phyloP scores from a whole-genome alignment of 176 grass and related monocot genomes.

The Musa acuminata region DNA sequence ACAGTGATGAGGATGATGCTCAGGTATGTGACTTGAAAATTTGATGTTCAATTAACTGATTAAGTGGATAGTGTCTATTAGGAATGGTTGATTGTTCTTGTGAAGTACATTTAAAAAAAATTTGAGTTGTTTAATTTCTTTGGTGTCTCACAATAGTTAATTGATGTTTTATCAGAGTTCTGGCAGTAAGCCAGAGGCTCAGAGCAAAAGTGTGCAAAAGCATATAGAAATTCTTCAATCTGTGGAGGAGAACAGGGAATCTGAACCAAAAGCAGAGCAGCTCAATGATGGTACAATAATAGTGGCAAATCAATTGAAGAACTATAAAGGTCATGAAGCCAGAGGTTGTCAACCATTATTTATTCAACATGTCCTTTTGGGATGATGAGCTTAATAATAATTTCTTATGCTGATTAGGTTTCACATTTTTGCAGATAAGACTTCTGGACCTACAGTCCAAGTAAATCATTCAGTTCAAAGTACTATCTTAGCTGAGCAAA shows the following conservation, averaged over 20 bases:
- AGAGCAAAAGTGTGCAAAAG: constrained; percentile 58
- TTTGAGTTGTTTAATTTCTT: background rate
- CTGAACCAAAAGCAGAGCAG: constrained; percentile 30
- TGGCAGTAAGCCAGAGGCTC: constrained; percentile 51
- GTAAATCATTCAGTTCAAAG: constrained; percentile 12
- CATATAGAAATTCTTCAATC: constrained; percentile 30
- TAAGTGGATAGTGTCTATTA: background rate
- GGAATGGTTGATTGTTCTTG: background rate
- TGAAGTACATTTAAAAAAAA: background rate
- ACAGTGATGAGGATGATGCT: constrained; percentile 45
- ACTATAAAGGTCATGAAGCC: constrained; percentile 23
- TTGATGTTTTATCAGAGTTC: constrained; percentile 49
- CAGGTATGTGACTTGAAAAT: constrained; percentile 42
- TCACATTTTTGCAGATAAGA: constrained; percentile 38
- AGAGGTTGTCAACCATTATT: constrained; percentile 3
- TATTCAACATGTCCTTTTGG: background rate
- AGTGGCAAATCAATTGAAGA: constrained; percentile 26
- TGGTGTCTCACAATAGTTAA: constrained; percentile 3
- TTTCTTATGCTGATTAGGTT: constrained; percentile 15
- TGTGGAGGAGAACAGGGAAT: constrained; percentile 36
- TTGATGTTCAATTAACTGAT: background rate
- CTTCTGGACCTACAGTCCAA: constrained; percentile 23
- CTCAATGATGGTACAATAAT: constrained; percentile 23
- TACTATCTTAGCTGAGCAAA: constrained; percentile 26
- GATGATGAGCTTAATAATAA: background rate